Evolutionary conservation across 371 early-diverging fungal genomes (phyloP).

Genomic region (Mortierella sp.): DNA sequence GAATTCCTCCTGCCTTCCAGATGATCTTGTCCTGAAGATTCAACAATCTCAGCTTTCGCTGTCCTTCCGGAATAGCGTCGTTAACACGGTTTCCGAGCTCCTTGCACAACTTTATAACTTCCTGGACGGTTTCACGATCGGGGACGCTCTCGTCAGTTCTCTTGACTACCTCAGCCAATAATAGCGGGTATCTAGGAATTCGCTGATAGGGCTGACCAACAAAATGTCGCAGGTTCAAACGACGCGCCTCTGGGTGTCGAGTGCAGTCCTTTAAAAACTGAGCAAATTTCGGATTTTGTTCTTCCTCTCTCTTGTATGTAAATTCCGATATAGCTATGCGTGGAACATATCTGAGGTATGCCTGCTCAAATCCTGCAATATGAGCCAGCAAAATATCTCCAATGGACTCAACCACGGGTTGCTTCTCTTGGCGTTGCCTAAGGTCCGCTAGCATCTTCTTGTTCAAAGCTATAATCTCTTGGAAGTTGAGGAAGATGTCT

Average conservation of each 20-base stretch:
- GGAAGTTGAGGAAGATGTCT: slow-evolving; percentile 86
- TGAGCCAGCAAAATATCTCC: slow-evolving; percentile 89
- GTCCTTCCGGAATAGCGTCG: slow-evolving; percentile 78
- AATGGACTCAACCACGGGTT: slow-evolving; percentile 79
- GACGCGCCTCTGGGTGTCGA: slow-evolving; percentile 83
- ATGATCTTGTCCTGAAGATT: slow-evolving; percentile 66
- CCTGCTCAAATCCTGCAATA: slow-evolving; percentile 77
- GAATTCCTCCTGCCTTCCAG: slow-evolving; percentile 62
- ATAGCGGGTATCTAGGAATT: slow-evolving; percentile 90
- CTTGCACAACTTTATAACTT: slow-evolving; percentile 74
- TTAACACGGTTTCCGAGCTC: slow-evolving; percentile 83
- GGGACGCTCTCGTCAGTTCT: slow-evolving; percentile 84
- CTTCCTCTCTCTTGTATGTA: slow-evolving; percentile 82
- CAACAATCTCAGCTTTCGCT: slow-evolving; percentile 76
- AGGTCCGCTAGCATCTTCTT: slow-evolving; percentile 72
- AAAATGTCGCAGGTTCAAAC: slow-evolving; percentile 86
- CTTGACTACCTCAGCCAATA: slow-evolving; percentile 86
- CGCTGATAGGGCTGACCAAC: slow-evolving; percentile 89
- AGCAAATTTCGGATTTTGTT: slow-evolving; percentile 77
- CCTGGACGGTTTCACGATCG: slow-evolving; percentile 73
- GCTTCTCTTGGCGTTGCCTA: slow-evolving; percentile 78
- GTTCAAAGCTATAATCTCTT: slow-evolving; percentile 80
- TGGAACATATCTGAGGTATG: slow-evolving; percentile 89
- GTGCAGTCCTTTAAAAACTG: slow-evolving; percentile 83
- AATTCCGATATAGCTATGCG: slow-evolving; percentile 89